Evolutionary conservation across 164 flowering plant species (phyloP), one percentile per base, ranked within the genome.

Genomic region (Pachysandra terminalis): DNA sequence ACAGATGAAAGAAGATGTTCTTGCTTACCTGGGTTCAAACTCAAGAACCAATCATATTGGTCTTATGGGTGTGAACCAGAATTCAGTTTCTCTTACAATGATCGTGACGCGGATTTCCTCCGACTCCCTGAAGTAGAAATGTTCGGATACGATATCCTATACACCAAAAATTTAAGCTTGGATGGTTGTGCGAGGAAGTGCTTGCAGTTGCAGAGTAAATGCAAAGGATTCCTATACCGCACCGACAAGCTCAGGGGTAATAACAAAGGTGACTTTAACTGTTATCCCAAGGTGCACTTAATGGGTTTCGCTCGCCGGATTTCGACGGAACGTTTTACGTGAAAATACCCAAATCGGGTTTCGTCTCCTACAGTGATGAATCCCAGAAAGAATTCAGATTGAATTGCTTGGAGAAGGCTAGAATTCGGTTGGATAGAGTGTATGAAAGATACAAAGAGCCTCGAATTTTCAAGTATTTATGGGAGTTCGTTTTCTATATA

Each of bases 61-160:
- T 53, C 73, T 15, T 17, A 51, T 7, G 86, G 86, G 3, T 83
- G 77, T 24, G 69, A 65, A 35, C 71, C 81, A 1, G 48, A 73
- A 16, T 75, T 74, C 54, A 56, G 67, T 9, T 26, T 21, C 13
- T 48, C 73, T 0, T 57, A 70, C 52, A 35, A 71, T 19, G 3
- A 49, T 1, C 19, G 19, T 2, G 52, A 59, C 12, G 8, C 14
- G 0, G 41, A 1, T n/a, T 77, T 70, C 54, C 28, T 69, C 1
- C 0, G 16, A 2, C 69, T 73, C 19, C 51, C 65, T 41, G 64
- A 72, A 28, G 65, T 56, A 9, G 72, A 79, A 5, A 62, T 74
- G 19, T 80, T 71, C 25, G 86, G 86, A 3, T 74, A 68, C 19
- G 75, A 80, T 54, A 0, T 13, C 0, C 45, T 7, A 3, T 22